Evolutionary conservation across 2,329 filamentous ascomycete genomes (phyloP), one percentile per base, ranked within the genome.

Genomic region (Hypocreales sp.): DNA sequence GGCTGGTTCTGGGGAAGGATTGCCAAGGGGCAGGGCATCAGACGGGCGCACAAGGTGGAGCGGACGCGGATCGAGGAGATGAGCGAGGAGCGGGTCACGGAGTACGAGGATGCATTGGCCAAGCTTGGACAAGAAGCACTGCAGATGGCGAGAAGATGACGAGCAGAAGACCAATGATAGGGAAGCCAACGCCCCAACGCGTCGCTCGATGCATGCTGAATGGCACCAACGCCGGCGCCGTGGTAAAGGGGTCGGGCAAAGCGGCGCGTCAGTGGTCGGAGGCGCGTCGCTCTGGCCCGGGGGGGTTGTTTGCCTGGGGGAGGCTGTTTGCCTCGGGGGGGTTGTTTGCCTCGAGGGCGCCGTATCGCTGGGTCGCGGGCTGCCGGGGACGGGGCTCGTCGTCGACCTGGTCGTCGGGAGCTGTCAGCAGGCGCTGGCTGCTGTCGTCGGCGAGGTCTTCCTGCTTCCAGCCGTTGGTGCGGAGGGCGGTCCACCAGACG

Each of bases 1-100:
- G 70, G 79, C 24, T 93, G 90, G 86, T 98, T 95, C 54, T 84
- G 81, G 68, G 78, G 79, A 32, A 79, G 80, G 40, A 76, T 95
- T 35, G 79, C 72, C 15, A 64, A 61, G 31, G 59, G 74, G 5
- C 48, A 55, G 31, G 58, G 69, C 7, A 47, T 69, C 10, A 50
- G 53, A 30, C 54, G 61, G 25, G 45, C 43, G 2, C 46, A 45
- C 15, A 57, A 52, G 39, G 60, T 72, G 14, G 60, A 60, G 35
- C 54, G 66, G 32, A 48, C 61, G 4, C 50, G 56, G 22, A 46
- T 71, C 15, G 46, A 53, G 7, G 54, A 56, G 35, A 69, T 70
- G 39, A 40, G 39, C 9, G 60, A 67, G 37, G 55, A 54, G 25
- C 56, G 56, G 31, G 46, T 68, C 8, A 45, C 50, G 25, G 45